Conservation (phyloP, 306 rosid genomes). For the Fagus sylvatica region DNA sequence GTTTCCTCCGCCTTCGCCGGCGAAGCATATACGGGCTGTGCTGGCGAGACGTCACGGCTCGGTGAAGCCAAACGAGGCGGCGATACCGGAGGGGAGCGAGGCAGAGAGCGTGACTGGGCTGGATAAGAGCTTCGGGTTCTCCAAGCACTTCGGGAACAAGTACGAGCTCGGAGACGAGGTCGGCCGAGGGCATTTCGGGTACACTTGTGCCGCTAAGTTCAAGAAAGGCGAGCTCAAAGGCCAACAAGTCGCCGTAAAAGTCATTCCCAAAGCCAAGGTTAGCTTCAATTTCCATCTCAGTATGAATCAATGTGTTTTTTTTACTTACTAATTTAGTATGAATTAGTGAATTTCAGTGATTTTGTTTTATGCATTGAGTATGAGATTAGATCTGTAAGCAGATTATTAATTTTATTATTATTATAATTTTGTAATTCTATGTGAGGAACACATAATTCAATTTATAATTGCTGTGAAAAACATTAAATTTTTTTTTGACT, state of each 20-base stretch:
- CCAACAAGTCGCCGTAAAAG: constrained; percentile 78
- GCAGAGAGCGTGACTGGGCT: constrained; percentile 53
- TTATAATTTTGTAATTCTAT: background rate
- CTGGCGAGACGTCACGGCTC: constrained; percentile 75
- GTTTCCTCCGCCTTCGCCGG: constrained; percentile 92
- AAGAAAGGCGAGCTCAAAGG: constrained; percentile 79
- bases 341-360: background rate
- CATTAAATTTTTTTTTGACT: background rate
- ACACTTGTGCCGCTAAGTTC: constrained; percentile 68
- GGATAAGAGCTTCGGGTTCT: constrained; percentile 86
- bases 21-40: constrained; percentile 75
- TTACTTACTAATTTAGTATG: background rate
- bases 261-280: constrained; percentile 86
- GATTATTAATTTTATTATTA: background rate
- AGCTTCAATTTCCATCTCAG: background rate
- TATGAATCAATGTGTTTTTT: background rate
- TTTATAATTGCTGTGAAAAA: background rate
- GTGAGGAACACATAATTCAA: background rate
- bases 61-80: constrained; percentile 75
- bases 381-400: background rate
- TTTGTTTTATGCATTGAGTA: background rate
- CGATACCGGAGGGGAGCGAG: constrained; percentile 68
- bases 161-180: constrained; percentile 82
- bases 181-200: constrained; percentile 91
- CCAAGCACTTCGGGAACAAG: constrained; percentile 71